These are phyloP conservation scores for Cocos nucifera DNA, from an alignment of 176 grass and related monocot genomes.

Conservation along the genomic window DNA sequence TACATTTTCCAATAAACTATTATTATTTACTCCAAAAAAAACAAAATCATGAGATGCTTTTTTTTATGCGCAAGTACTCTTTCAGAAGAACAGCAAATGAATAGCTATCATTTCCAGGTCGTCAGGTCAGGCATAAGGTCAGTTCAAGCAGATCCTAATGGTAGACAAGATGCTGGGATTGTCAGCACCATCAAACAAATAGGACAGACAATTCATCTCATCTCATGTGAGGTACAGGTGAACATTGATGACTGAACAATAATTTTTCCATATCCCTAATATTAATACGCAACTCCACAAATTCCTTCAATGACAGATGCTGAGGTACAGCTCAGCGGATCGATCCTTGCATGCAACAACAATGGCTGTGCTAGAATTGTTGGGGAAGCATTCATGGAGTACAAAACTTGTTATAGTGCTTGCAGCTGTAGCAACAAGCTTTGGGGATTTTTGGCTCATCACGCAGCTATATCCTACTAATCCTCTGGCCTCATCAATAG, in stretches of 20 bases:
- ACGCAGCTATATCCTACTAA: constrained; percentile 1
- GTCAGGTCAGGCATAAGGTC: not conserved
- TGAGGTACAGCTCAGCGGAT: not conserved
- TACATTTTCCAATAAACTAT: no score
- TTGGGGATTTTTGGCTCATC: constrained; percentile 12
- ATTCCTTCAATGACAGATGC: constrained; percentile 9
- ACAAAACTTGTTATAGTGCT: constrained; percentile 18
- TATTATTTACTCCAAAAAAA: no score
- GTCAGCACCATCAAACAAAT: not conserved
- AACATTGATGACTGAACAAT: no score
- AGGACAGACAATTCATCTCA: constrained; percentile 5
- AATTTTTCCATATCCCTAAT: not conserved
- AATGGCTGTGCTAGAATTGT: constrained; percentile 8
- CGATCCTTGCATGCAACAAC: constrained; percentile 1
- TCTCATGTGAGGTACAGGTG: constrained; percentile 12
- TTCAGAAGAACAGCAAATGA: no score
- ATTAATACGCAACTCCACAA: not conserved
- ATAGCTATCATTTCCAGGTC: not conserved
- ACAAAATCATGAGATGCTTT: no score
- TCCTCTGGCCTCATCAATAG: constrained; percentile 17
- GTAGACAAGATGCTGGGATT: not conserved
- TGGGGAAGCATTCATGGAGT: constrained; percentile 10
- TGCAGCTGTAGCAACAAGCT: constrained; percentile 11
- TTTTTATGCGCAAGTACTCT: no score
- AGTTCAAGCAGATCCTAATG: not conserved